Evolutionary conservation across 495 filamentous ascomycete species (phyloP).

Genomic region (Lasiosphaeriaceae sp.): DNA sequence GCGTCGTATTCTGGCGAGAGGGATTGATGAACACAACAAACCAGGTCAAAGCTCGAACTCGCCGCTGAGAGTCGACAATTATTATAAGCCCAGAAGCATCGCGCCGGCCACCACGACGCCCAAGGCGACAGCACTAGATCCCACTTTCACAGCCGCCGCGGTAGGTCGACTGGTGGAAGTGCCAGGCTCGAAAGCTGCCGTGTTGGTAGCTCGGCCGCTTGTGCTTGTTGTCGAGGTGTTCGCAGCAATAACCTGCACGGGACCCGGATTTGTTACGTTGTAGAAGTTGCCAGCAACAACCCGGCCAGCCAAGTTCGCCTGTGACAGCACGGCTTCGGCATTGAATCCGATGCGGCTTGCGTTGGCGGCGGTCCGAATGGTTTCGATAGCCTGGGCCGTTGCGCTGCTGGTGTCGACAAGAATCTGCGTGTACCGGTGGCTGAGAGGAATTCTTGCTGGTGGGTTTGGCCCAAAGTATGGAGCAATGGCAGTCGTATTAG

Average conservation of each 20-base stretch:
- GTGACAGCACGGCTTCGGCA: conserved; percentile 21
- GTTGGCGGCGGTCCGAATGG: conserved; percentile 27
- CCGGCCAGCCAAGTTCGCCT: conserved; percentile 28
- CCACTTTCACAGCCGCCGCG: not conserved
- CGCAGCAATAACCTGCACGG: conserved; percentile 9
- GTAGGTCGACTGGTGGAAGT: not conserved
- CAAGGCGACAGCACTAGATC: not conserved
- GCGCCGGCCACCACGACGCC: not conserved
- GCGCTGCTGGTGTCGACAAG: conserved; percentile 36
- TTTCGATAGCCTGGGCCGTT: conserved; percentile 15
- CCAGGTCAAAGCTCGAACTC: too few relatives aligned
- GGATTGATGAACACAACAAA: too few relatives aligned
- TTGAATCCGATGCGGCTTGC: conserved; percentile 26
- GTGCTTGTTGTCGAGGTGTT: not conserved
- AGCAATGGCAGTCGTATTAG: conserved; percentile 23
- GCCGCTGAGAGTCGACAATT: too few relatives aligned
- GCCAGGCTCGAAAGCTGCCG: not conserved
- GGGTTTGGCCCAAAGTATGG: conserved; percentile 36
- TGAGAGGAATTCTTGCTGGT: conserved; percentile 37
- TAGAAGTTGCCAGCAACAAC: conserved; percentile 43
- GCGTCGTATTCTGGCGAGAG: too few relatives aligned
- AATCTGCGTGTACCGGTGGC: conserved; percentile 40
- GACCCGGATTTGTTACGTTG: conserved; percentile 43
- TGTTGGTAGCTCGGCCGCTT: conserved; percentile 1
- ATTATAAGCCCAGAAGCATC: not conserved